phyloP scores from a whole-genome alignment of 176 grass and related monocot genomes.

The Thalia dealbata region DNA sequence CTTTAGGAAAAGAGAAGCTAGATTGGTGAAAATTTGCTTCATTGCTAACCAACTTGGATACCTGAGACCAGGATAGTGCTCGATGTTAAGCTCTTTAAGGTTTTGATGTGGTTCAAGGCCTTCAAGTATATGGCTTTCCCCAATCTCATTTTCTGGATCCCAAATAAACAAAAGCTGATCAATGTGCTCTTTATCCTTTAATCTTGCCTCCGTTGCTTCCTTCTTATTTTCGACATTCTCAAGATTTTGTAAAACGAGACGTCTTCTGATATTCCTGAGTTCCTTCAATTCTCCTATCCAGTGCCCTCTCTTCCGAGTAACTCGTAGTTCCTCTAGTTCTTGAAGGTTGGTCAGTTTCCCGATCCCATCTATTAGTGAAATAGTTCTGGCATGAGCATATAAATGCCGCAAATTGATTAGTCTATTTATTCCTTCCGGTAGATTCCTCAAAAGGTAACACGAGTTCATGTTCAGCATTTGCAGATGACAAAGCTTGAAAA shows the following conservation, averaged over 20 bases:
- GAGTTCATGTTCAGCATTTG: conserved; percentile 30
- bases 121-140: conserved; percentile 20
- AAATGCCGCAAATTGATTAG: conserved; percentile 28
- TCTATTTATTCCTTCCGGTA: conserved; percentile 18
- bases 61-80: neutral
- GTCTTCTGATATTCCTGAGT: conserved; percentile 8
- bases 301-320: conserved; percentile 21
- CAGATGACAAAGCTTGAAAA: conserved; percentile 22
- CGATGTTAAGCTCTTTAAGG: conserved; percentile 13
- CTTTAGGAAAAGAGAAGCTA: neutral
- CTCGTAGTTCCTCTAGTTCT: conserved; percentile 5
- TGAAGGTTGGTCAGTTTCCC: conserved; percentile 33
- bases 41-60: conserved; percentile 21
- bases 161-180: neutral
- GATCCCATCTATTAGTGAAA: conserved; percentile 27
- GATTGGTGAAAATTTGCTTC: neutral
- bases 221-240: neutral
- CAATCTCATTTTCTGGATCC: too few species aligned
- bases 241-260: conserved; percentile 22
- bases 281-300: conserved; percentile 31
- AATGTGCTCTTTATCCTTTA: conserved; percentile 14
- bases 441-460: neutral
- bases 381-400: conserved; percentile 13
- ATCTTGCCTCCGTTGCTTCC: conserved; percentile 14
- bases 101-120: conserved; percentile 24